These are phyloP conservation scores for Fusarium tuaranense DNA, from an alignment of 2,329 filamentous ascomycete genomes.

Conservation along the genomic window DNA sequence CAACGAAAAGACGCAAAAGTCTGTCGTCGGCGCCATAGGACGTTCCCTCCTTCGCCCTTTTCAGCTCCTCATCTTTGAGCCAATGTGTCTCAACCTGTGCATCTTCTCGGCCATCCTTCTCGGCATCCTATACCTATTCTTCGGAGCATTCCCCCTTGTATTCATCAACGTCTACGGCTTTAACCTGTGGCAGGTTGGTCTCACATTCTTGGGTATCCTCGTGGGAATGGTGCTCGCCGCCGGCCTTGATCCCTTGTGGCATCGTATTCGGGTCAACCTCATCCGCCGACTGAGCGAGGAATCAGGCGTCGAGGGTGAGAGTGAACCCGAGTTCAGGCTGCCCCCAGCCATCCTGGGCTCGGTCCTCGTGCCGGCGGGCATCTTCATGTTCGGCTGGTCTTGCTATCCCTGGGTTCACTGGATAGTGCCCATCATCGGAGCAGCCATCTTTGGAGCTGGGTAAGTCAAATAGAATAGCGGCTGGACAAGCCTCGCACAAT, in stretches of 20 bases:
- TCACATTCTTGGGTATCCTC: slow-evolving; percentile 80
- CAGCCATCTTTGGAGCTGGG: slow-evolving; percentile 77
- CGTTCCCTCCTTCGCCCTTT: slow-evolving; percentile 76
- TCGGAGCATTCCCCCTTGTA: slow-evolving; percentile 86
- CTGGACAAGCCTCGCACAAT: slow-evolving; percentile 15
- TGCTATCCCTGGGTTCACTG: slow-evolving; percentile 80
- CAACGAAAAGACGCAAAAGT: slow-evolving; percentile 78
- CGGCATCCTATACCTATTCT: slow-evolving; percentile 90
- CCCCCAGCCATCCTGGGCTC: slow-evolving; percentile 81
- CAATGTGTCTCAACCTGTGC: slow-evolving; percentile 87
- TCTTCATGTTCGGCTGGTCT: slow-evolving; percentile 93
- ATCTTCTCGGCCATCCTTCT: slow-evolving; percentile 87
- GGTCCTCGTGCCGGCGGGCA: slow-evolving; percentile 79
- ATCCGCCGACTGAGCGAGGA: slow-evolving; percentile 64
- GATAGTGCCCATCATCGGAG: slow-evolving; percentile 81
- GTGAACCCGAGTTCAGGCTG: slow-evolving; percentile 89
- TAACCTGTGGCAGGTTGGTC: slow-evolving; percentile 81
- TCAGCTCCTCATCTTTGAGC: slow-evolving; percentile 82
- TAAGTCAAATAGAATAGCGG: slow-evolving; percentile 55
- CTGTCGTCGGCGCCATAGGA: slow-evolving; percentile 71
- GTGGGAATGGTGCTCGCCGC: slow-evolving; percentile 75
- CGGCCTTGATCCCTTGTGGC: slow-evolving; percentile 75
- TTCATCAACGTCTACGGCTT: slow-evolving; percentile 82
- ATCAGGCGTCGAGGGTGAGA: slow-evolving; percentile 65
- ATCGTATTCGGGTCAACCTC: slow-evolving; percentile 68